A percentile compares a stretch with the other conserved stretches of the same genome.
Evolutionary conservation across 768 basidiomycete species (phyloP).

Genomic region (Chiua virens): DNA sequence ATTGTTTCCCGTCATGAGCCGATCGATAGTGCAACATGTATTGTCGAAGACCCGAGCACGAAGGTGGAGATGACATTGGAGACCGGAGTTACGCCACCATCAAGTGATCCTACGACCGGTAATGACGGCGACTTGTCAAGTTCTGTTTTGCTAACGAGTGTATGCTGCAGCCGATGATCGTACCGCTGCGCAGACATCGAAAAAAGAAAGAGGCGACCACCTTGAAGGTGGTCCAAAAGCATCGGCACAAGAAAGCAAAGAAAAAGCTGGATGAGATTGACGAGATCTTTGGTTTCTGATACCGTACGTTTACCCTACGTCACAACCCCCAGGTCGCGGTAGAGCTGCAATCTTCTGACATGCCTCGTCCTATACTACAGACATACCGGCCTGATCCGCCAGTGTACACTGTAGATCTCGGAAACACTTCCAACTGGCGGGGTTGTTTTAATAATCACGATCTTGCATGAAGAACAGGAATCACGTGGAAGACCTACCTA

Average conservation of each 20-base stretch:
- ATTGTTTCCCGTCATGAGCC: conserved; percentile 6
- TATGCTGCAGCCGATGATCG: background rate
- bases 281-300: conserved; percentile 26
- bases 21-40: background rate
- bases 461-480: too few relatives aligned
- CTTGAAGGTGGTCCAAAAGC: conserved; percentile 5
- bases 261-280: conserved; percentile 28
- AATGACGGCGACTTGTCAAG: background rate
- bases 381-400: too few relatives aligned
- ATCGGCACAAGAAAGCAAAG: conserved; percentile 14
- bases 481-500: too few relatives aligned
- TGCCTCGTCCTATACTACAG: too few relatives aligned
- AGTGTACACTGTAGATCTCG: too few relatives aligned
- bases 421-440: too few relatives aligned
- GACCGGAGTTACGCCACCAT: background rate
- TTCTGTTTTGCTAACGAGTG: background rate
- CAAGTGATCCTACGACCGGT: conserved; percentile 4
- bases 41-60: background rate
- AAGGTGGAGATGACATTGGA: background rate
- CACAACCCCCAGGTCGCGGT: background rate
- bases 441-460: too few relatives aligned
- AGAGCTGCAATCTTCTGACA: background rate
- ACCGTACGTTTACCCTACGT: background rate
- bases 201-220: background rate
- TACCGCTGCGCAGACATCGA: background rate